Evolutionary conservation across 108 stramenopile species (phyloP).

Genomic region (Bacterosira constricta): DNA sequence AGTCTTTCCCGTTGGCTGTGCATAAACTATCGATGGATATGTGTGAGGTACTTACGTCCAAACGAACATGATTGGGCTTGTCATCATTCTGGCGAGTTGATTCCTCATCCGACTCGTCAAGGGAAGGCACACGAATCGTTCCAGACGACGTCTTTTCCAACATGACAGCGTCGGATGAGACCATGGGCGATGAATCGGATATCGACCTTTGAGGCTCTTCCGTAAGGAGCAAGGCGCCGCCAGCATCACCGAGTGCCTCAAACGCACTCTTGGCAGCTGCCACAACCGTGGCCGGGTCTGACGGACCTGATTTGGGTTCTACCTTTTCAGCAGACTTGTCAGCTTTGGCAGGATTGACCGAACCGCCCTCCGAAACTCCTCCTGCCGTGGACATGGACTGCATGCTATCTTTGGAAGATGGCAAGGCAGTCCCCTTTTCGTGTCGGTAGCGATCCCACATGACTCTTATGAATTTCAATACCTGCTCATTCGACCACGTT

Average conservation of each 20-base stretch:
- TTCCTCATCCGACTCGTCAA: conserved; percentile 36
- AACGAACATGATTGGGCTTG: neutral
- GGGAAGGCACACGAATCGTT: conserved; percentile 43
- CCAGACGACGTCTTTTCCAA: conserved; percentile 75
- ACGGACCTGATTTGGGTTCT: conserved; percentile 57
- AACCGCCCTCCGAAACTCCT: neutral
- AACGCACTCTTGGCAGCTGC: conserved; percentile 78
- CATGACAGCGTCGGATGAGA: conserved; percentile 68
- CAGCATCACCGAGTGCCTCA: conserved; percentile 60
- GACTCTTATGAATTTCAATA: conserved; percentile 74
- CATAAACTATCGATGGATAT: conserved; percentile 41
- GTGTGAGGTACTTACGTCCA: conserved; percentile 17
- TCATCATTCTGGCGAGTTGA: neutral
- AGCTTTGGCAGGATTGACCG: conserved; percentile 4
- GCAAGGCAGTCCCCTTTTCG: conserved; percentile 27
- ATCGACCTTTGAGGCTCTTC: conserved; percentile 54
- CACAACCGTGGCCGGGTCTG: conserved; percentile 77
- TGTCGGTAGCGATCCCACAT: conserved; percentile 77
- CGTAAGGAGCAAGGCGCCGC: conserved; percentile 60
- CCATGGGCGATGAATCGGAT: conserved; percentile 65
- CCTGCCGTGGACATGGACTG: conserved; percentile 5
- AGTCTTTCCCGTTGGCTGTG: conserved; percentile 38
- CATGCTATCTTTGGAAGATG: conserved; percentile 1
- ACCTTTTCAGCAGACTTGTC: conserved; percentile 14
- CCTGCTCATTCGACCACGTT: conserved; percentile 80